Evolutionary conservation across 2,329 filamentous ascomycete species (phyloP), one percentile per base, ranked within the genome.

Genomic region (Hypoxylon sp.): DNA sequence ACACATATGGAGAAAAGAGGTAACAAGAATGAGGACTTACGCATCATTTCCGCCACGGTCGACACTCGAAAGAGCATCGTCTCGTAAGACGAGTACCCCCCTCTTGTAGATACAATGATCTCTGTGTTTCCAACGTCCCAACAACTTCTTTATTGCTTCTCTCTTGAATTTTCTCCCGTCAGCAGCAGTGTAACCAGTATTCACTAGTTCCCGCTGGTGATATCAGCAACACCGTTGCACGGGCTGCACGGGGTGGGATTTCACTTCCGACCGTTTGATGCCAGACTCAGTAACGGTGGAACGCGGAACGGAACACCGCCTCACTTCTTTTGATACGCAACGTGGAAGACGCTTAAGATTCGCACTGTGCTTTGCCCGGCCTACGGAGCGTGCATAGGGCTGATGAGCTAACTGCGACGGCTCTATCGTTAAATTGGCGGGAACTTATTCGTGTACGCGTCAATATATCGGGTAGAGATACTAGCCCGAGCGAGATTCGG

Each of bases 71-170:
- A 65, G 62, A 66, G 55, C 51, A 62, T 52, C 46, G 62, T 51
- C 68, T 64, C 31, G 17, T 50, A 55, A 60, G 68, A 68, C 68
- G 54, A 56, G 44, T 66, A 66, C 68, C 58, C 68, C 68, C 19
- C 68, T 65, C 62, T 57, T 15, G 21, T 56, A 46, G 19, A 37
- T 39, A 50, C 37, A 35, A 37, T 50, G 24, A 19, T 46, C 15
- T 39, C 2, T 44, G 35, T 58, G 35, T 35, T 42, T 57, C 58
- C 32, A 58, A 54, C 37, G 48, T 50, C 31, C 27, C 58, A 55
- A 47, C 51, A 56, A 55, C 11, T 24, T 13, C 3, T 10, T 29
- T 56, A 58, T 55, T 57, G 24, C 21, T 54, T 58, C 27, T 11
- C 5, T 44, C 53, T 58, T 35, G 51, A 13, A 27, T 27, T 52